These are phyloP conservation scores for Lunasporangiospora selenospora DNA, from an alignment of 192 early-diverging fungal genomes.

Conservation along the genomic window DNA sequence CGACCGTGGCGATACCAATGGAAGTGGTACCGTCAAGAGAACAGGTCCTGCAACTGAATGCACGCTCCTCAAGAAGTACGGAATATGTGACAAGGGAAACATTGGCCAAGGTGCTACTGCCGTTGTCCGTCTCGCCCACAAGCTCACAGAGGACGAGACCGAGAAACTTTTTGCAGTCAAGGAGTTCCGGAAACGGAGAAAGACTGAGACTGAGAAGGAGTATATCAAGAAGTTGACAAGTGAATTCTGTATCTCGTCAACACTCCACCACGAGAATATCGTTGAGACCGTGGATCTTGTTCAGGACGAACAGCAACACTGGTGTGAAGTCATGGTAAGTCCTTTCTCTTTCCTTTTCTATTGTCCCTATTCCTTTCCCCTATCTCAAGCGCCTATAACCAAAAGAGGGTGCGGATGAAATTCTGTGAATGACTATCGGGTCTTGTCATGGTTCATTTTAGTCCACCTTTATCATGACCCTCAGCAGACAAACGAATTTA, in stretches of 20 bases:
- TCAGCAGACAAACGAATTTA: too few species aligned
- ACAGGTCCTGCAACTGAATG: constrained; percentile 7
- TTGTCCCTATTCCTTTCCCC: neutral
- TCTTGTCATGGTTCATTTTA: too few species aligned
- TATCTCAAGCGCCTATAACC: too few species aligned
- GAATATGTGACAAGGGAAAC: constrained; percentile 71
- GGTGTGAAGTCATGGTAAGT: constrained; percentile 80
- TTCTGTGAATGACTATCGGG: too few species aligned
- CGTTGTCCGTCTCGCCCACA: constrained; percentile 86
- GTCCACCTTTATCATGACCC: too few species aligned
- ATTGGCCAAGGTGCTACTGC: constrained; percentile 94
- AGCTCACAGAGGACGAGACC: constrained; percentile 65
- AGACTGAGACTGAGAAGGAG: constrained; percentile 89
- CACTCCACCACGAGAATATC: constrained; percentile 89
- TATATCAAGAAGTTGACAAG: constrained; percentile 95
- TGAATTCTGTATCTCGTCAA: constrained; percentile 96
- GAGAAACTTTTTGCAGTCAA: constrained; percentile 88
- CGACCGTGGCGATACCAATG: constrained; percentile 14
- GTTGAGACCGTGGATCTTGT: constrained; percentile 96
- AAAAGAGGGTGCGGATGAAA: too few species aligned
- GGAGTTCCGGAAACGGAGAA: constrained; percentile 88
- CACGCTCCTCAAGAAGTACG: constrained; percentile 82
- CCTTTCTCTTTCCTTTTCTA: constrained; percentile 2
- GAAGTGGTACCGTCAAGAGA: neutral
- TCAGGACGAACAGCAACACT: constrained; percentile 84